A percentile compares a stretch with the other conserved stretches of the same genome.
Conservation (phyloP, 202 grass and related monocot genomes). For the Eragrostis tef region DNA sequence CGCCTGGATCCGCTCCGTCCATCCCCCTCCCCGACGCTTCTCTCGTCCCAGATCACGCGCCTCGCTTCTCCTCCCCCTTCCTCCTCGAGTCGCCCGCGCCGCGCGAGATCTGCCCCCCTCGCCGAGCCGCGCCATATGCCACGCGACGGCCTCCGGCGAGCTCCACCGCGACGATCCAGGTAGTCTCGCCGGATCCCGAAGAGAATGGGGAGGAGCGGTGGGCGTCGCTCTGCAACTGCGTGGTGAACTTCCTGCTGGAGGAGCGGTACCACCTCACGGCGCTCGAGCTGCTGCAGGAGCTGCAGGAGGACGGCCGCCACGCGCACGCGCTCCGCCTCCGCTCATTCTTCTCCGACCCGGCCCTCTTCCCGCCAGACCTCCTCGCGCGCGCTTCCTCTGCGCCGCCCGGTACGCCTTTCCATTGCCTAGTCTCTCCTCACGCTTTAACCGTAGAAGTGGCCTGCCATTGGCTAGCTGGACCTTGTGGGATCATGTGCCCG, state of each 20-base stretch:
- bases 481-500: background rate
- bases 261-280: constrained; percentile 92
- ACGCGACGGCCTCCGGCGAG: constrained; percentile 16
- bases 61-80: background rate
- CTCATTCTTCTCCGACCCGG: constrained; percentile 72
- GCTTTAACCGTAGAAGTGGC: background rate
- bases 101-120: constrained; percentile 44
- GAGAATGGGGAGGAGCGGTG: constrained; percentile 63
- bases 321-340: constrained; percentile 88
- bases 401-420: constrained; percentile 49
- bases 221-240: constrained; percentile 96
- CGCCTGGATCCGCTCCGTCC: constrained; percentile 8
- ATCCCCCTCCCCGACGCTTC: constrained; percentile 3
- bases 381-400: constrained; percentile 57
- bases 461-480: constrained; percentile 21
- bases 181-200: constrained; percentile 6
- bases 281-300: constrained; percentile 91
- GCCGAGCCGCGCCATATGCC: constrained; percentile 9
- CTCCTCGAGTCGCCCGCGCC: constrained; percentile 23
- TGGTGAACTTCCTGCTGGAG: constrained; percentile 94
- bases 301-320: constrained; percentile 85
- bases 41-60: background rate
- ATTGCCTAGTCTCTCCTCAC: constrained; percentile 9
- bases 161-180: constrained; percentile 35
- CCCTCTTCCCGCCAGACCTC: constrained; percentile 75